Conservation (phyloP, 495 filamentous ascomycete genomes). For the Echria macrotheca region DNA sequence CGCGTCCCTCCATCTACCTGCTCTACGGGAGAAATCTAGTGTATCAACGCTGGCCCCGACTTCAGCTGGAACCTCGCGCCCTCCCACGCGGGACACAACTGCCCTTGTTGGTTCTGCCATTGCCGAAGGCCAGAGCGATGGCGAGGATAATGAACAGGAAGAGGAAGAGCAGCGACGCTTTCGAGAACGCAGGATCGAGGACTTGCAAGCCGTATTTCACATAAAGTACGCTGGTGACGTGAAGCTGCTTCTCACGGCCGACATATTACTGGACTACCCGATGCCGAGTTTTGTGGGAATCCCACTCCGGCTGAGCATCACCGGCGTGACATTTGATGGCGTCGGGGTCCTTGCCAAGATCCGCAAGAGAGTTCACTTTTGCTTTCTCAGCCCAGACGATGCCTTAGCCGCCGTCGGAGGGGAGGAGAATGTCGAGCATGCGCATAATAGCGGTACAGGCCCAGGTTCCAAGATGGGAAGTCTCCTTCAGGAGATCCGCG, state of each 20-base stretch:
- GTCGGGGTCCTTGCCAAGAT: slow-evolving; percentile 89
- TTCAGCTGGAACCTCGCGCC: slow-evolving; percentile 39
- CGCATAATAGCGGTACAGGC: neutral
- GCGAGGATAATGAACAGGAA: slow-evolving; percentile 10
- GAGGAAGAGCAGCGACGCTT: slow-evolving; percentile 30
- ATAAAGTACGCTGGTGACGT: slow-evolving; percentile 83
- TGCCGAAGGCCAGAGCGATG: slow-evolving; percentile 6
- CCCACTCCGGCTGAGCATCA: slow-evolving; percentile 85
- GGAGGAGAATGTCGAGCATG: slow-evolving; percentile 35
- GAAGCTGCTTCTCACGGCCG: slow-evolving; percentile 79
- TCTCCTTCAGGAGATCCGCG: slow-evolving; percentile 81
- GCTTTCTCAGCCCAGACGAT: slow-evolving; percentile 85
- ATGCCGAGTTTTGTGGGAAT: slow-evolving; percentile 96
- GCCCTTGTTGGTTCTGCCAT: slow-evolving; percentile 18
- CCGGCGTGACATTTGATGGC: slow-evolving; percentile 89
- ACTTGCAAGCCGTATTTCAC: slow-evolving; percentile 85
- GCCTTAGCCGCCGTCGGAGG: slow-evolving; percentile 62
- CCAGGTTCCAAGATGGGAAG: slow-evolving; percentile 52
- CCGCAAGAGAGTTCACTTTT: slow-evolving; percentile 77
- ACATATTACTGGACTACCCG: slow-evolving; percentile 93
- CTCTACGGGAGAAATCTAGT: slow-evolving; percentile 45
- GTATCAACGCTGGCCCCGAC: slow-evolving; percentile 50
- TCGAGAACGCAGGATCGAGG: slow-evolving; percentile 51
- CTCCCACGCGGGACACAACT: slow-evolving; percentile 40
- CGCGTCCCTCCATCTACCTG: no score